Percentiles rank a stretch among this genome's conserved stretches.
Conservation (phyloP, 2,329 filamentous ascomycete species). For the Cladosporium sp. region DNA sequence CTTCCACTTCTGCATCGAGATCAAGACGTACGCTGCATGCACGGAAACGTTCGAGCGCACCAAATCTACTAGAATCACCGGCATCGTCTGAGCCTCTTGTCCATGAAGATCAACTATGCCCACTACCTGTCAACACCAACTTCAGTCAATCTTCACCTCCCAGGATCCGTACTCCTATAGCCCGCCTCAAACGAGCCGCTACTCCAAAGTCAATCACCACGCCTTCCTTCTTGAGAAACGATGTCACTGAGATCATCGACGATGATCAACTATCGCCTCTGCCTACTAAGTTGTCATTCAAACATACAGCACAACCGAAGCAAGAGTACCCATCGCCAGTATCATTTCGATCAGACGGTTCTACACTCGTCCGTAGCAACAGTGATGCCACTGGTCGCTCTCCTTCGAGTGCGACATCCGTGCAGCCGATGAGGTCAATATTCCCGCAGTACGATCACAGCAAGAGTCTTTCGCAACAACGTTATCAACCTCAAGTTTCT, state of each 20-base stretch:
- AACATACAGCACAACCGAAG: constrained; percentile 11
- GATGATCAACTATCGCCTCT: constrained; percentile 25
- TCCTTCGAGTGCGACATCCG: neutral
- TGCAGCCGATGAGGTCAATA: constrained; percentile 60
- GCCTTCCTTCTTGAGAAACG: constrained; percentile 8
- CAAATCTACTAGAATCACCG: neutral
- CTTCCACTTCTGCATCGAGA: constrained; percentile 15
- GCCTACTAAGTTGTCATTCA: constrained; percentile 23
- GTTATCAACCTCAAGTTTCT: constrained; percentile 62
- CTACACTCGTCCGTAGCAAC: constrained; percentile 7
- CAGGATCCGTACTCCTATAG: constrained; percentile 1
- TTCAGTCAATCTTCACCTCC: constrained; percentile 16
- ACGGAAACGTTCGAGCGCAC: constrained; percentile 17
- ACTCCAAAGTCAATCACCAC: constrained; percentile 12
- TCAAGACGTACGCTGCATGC: constrained; percentile 12
- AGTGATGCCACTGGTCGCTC: constrained; percentile 9
- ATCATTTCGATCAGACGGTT: constrained; percentile 10
- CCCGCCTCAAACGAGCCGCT: neutral
- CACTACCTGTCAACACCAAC: constrained; percentile 23
- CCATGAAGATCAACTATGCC: constrained; percentile 24
- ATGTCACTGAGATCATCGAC: constrained; percentile 11
- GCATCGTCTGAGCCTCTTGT: constrained; percentile 1
- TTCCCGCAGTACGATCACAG: constrained; percentile 71
- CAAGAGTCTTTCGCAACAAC: constrained; percentile 61
- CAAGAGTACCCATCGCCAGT: constrained; percentile 16